Conservation (phyloP, 2,329 filamentous ascomycete species). For the Fusarium euwallaceae region DNA sequence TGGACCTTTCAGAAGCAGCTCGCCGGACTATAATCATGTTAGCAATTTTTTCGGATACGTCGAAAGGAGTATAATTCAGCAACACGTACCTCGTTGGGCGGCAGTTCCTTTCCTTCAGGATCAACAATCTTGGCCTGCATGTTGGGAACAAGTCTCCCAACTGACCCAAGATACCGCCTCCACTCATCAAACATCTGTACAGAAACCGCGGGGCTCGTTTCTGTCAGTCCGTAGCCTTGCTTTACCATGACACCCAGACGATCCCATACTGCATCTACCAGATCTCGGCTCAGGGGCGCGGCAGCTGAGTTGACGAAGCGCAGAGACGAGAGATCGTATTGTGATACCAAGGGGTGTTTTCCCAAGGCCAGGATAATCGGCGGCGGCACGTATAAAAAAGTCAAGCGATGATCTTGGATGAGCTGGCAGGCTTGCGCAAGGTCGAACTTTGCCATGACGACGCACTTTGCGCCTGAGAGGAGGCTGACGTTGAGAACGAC, state of each 20-base stretch:
- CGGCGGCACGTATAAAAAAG: constrained; percentile 85
- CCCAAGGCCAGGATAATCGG: constrained; percentile 85
- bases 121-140: constrained; percentile 86
- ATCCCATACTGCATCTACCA: constrained; percentile 81
- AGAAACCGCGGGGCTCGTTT: constrained; percentile 85
- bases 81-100: constrained; percentile 59
- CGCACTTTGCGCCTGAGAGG: constrained; percentile 76
- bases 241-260: constrained; percentile 85
- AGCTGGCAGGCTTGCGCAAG: constrained; percentile 82
- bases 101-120: constrained; percentile 67
- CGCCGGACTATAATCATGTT: constrained; percentile 60
- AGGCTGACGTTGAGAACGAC: constrained; percentile 49
- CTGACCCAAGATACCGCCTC: constrained; percentile 80
- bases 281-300: constrained; percentile 83
- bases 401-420: constrained; percentile 81
- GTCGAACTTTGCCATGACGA: constrained; percentile 82
- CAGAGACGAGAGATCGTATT: constrained; percentile 84
- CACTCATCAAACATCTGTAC: constrained; percentile 82
- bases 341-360: constrained; percentile 82
- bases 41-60: background rate
- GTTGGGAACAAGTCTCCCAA: constrained; percentile 83
- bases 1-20: constrained; percentile 82
- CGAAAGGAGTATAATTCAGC: background rate
- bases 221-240: constrained; percentile 92
- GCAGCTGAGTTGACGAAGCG: constrained; percentile 91